Percentiles rank a stretch among this genome's conserved stretches.
These are phyloP conservation scores for Lizanozyma gosingica DNA, from an alignment of 1,139 yeast genomes.

Conservation along the genomic window DNA sequence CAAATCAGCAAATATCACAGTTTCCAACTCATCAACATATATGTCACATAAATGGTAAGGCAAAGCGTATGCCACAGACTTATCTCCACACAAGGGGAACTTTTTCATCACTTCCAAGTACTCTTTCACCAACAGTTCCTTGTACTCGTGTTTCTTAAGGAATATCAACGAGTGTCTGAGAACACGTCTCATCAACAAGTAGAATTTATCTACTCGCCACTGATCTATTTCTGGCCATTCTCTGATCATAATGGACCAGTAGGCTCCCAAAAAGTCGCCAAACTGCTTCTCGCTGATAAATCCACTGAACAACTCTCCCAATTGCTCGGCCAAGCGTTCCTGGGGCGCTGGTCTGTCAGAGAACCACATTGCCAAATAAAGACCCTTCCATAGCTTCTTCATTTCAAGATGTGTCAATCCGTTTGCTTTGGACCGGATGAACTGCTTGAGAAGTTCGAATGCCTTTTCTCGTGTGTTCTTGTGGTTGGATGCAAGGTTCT, in stretches of 20 bases:
- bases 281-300: conserved; percentile 33
- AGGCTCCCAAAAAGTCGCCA: conserved; percentile 55
- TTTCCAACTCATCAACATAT: conserved; percentile 75
- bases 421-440: conserved; percentile 22
- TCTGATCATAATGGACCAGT: conserved; percentile 69
- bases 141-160: conserved; percentile 51
- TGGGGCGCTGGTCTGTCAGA: conserved; percentile 91
- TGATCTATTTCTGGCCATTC: conserved; percentile 87
- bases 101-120: conserved; percentile 30
- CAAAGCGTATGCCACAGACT: conserved; percentile 61
- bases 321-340: conserved; percentile 66
- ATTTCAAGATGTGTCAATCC: conserved; percentile 39
- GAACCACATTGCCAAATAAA: conserved; percentile 92
- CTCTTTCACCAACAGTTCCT: conserved; percentile 32
- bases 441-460: conserved; percentile 26
- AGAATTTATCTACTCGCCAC: conserved; percentile 81
- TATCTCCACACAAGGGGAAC: conserved; percentile 49
- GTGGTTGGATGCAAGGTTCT: conserved; percentile 37
- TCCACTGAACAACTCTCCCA: conserved; percentile 54
- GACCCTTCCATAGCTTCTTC: conserved; percentile 88
- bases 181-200: conserved; percentile 71
- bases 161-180: conserved; percentile 57
- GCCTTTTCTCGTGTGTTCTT: conserved; percentile 31
- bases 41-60: conserved; percentile 84
- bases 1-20: conserved; percentile 43